phyloP scores from a whole-genome alignment of 2,329 filamentous ascomycete genomes.

The Penicillium expansum region DNA sequence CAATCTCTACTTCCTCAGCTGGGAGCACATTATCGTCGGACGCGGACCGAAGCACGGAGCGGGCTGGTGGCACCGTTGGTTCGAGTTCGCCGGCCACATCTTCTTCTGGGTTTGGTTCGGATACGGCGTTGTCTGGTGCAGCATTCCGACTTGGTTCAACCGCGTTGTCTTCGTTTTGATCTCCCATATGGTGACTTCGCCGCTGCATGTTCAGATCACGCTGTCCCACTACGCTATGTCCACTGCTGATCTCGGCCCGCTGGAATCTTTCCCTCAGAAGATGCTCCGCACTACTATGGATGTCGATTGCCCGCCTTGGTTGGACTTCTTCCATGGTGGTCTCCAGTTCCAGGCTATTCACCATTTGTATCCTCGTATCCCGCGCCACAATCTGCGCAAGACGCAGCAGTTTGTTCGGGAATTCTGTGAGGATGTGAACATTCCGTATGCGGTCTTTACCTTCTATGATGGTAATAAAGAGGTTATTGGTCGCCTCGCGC shows the following conservation, averaged over 20 bases:
- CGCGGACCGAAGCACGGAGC: conserved; percentile 69
- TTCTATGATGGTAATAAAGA: conserved; percentile 76
- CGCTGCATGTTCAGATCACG: conserved; percentile 82
- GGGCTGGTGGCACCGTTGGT: conserved; percentile 75
- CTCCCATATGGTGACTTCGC: conserved; percentile 74
- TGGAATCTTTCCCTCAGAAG: conserved; percentile 81
- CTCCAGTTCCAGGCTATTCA: conserved; percentile 86
- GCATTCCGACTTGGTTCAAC: conserved; percentile 63
- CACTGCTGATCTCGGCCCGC: conserved; percentile 74
- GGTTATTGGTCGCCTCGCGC: conserved; percentile 69
- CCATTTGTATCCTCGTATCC: conserved; percentile 76
- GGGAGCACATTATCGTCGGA: conserved; percentile 68
- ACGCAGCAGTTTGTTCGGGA: conserved; percentile 71
- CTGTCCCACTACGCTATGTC: conserved; percentile 93
- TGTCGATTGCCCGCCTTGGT: conserved; percentile 78
- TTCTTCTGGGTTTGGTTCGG: conserved; percentile 86
- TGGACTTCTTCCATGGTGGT: conserved; percentile 83
- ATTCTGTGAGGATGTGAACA: conserved; percentile 75
- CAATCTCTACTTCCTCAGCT: conserved; percentile 82
- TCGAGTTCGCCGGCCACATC: conserved; percentile 69
- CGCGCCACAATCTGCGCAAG: conserved; percentile 73
- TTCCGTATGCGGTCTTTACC: conserved; percentile 79
- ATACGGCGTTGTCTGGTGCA: conserved; percentile 69
- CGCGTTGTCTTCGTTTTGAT: conserved; percentile 72
- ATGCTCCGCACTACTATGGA: conserved; percentile 93